A percentile compares a stretch with the other conserved stretches of the same genome.
phyloP scores from a whole-genome alignment of 768 basidiomycete genomes.

The Phaffia australis region DNA sequence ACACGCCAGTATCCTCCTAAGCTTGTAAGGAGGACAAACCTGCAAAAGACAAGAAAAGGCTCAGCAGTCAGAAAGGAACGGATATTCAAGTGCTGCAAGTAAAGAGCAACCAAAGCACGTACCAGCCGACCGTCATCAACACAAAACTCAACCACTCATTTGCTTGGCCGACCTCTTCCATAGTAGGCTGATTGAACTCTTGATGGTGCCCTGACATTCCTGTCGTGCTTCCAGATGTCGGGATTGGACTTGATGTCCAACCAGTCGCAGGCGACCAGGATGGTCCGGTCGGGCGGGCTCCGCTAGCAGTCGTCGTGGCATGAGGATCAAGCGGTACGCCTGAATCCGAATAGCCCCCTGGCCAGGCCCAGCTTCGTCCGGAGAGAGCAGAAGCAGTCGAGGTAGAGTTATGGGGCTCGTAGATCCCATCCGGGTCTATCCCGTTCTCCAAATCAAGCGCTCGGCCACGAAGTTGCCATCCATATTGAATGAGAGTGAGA shows the following conservation, averaged over 20 bases:
- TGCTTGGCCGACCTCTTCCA: constrained; percentile 41
- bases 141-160: constrained; percentile 84
- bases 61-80: background rate
- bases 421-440: constrained; percentile 33
- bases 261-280: background rate
- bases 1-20: constrained; percentile 50
- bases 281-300: constrained; percentile 20
- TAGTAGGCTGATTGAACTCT: constrained; percentile 31
- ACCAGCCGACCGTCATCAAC: constrained; percentile 49
- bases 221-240: constrained; percentile 28
- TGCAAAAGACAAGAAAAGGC: constrained; percentile 44
- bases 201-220: constrained; percentile 23
- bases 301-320: constrained; percentile 12
- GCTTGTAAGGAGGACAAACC: constrained; percentile 82
- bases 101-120: background rate
- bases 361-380: constrained; percentile 30
- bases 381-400: constrained; percentile 25
- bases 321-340: background rate
- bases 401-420: constrained; percentile 17
- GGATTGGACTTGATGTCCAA: constrained; percentile 33
- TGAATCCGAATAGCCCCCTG: background rate
- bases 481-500: constrained; percentile 85
- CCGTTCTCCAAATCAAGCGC: constrained; percentile 38
- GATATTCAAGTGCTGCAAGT: background rate
- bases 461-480: constrained; percentile 57